phyloP scores from a whole-genome alignment of 352 stramenopile species.

The Pythium rhizo-oryzae region DNA sequence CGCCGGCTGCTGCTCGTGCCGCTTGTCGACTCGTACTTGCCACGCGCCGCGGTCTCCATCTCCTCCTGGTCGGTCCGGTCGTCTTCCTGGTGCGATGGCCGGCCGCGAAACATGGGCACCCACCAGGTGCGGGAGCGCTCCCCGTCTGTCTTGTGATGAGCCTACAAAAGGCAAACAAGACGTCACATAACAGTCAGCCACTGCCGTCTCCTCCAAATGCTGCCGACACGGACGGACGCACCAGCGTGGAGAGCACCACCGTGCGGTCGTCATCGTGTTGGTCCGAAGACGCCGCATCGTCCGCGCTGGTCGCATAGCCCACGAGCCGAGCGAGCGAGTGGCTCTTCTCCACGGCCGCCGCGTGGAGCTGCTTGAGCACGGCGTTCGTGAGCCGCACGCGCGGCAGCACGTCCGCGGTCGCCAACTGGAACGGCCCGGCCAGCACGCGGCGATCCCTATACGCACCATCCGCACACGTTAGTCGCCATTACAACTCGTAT shows the following conservation, averaged over 20 bases:
- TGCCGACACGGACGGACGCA: neutral
- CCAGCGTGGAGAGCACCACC: conserved; percentile 13
- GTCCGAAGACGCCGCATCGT: neutral
- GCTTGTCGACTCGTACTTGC: conserved; percentile 15
- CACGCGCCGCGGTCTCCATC: neutral
- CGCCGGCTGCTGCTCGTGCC: neutral
- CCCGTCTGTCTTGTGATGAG: conserved; percentile 11
- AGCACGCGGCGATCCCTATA: conserved; percentile 69
- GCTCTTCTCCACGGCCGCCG: conserved; percentile 22
- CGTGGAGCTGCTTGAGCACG: conserved; percentile 57
- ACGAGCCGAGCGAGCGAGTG: conserved; percentile 22
- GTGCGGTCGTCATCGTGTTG: neutral
- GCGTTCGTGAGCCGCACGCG: conserved; percentile 43
- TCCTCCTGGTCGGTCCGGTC: neutral
- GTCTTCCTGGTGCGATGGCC: conserved; percentile 3
- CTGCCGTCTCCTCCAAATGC: neutral
- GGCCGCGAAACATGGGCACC: conserved; percentile 3
- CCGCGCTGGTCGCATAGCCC: conserved; percentile 31
- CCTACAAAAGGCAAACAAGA: conserved; percentile 3
- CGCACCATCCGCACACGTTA: neutral
- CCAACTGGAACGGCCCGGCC: conserved; percentile 39
- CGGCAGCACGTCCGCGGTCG: conserved; percentile 49
- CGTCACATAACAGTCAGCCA: neutral
- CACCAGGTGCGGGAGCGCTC: neutral
- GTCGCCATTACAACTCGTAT: no score